Base-by-base conservation (phyloP, 1,284 basidiomycete species). In the Ustilago trichophora region DNA sequence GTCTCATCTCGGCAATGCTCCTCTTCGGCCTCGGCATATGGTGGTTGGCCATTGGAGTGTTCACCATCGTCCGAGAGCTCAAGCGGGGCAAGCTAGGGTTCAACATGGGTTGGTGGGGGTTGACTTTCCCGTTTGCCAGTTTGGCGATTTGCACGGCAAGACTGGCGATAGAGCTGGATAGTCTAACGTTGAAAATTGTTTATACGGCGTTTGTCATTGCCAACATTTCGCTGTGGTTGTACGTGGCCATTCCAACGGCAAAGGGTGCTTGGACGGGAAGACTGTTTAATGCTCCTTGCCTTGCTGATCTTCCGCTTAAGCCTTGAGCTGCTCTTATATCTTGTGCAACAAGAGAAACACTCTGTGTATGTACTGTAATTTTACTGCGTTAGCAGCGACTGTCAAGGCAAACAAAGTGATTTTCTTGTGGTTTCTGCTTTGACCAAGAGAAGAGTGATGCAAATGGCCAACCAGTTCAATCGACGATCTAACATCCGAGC, bases 21-120 rank as follows among this genome's bases (percentile, higher is more conserved):
- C 68, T 77, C 11, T 74, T 60, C 35, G 76, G 68, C 3, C 47
- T 76, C 4, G 76, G 76, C 2, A 50, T 70, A 3, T 76, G 72
- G 75, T 77, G 74, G 74, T 33, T 63, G 5, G 34, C 54, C 22
- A 55, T 77, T 13, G 76, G 59, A 15, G 21, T 71, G 1, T 51
- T 60, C 12, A 77, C 71, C 15, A 49, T 77, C 33, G 21, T 73
- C 6, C 52, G 71, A 6, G 72, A 77, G 47, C 25, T 52, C n/a
- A 50, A 50, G 22, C 32, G 48, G 12, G 73, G 72, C 24, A 56
- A 53, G 26, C 40, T 77, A 3, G 41, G 54, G 5, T 77, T 77
- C 66, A 75, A 73, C 33, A 72, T 77, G 63, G 76, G 76, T 29
- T 76, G 63, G 55, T 73, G 71, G 73, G 59, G 58, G 15, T 33